Evolutionary conservation across 176 grass and related monocot genomes (phyloP).

Genomic region (bread wheat (Triticum aestivum)): DNA sequence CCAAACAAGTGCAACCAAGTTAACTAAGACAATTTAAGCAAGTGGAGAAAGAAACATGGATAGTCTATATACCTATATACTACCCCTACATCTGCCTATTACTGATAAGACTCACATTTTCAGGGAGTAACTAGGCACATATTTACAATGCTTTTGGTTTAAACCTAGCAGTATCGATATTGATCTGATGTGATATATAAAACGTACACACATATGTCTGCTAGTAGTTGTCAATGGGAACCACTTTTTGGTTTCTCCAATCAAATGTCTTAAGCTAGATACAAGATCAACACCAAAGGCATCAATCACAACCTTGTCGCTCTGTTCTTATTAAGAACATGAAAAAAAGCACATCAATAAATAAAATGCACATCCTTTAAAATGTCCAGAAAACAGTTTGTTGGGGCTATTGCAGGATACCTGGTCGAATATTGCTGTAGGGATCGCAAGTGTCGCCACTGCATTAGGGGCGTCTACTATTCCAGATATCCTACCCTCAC

Average conservation of each 20-base stretch:
- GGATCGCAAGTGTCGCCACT: conserved; percentile 85
- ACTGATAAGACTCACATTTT: neutral
- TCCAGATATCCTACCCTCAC: conserved; percentile 92
- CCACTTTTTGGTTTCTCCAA: neutral
- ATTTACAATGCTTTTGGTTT: neutral
- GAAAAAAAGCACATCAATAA: neutral
- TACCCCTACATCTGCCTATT: neutral
- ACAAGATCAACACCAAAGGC: neutral
- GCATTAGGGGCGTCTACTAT: conserved; percentile 91
- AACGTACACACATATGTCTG: neutral
- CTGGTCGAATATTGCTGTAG: conserved; percentile 92
- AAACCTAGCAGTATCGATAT: neutral
- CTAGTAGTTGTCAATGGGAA: neutral
- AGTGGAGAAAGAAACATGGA: neutral
- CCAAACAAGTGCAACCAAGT: neutral
- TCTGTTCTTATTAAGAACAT: neutral
- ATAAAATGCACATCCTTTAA: conserved; percentile 10
- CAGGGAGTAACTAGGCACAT: conserved; percentile 9
- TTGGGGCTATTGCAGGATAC: conserved; percentile 25
- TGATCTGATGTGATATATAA: neutral
- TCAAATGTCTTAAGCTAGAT: neutral
- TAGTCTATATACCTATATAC: neutral
- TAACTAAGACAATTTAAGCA: conserved; percentile 3
- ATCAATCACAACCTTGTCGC: neutral
- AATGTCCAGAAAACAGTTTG: conserved; percentile 13